Percentiles rank a stretch among this genome's conserved stretches.
Evolutionary conservation across 2,329 filamentous ascomycete species (phyloP).

Genomic region (Penicillium fuscoglaucum): DNA sequence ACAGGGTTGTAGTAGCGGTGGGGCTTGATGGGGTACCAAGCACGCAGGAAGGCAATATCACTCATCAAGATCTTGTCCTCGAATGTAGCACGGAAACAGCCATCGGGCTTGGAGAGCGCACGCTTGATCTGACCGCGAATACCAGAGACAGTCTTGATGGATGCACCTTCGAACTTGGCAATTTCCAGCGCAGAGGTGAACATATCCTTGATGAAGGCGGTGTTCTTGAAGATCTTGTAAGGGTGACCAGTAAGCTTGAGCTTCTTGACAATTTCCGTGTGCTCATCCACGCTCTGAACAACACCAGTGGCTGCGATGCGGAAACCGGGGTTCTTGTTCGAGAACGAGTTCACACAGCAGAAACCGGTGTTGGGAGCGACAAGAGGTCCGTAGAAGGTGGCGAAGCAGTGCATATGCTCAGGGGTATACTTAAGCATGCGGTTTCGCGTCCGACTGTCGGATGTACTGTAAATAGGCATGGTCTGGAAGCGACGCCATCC

Average conservation of each 20-base stretch:
- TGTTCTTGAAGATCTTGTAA: constrained; percentile 99
- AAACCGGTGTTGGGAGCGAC: constrained; percentile 96
- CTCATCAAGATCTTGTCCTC: constrained; percentile 98
- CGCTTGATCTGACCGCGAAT: constrained; percentile 97
- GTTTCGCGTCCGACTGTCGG: constrained; percentile 88
- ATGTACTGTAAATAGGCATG: constrained; percentile 89
- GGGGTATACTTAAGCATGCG: constrained; percentile 99
- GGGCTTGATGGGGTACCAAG: constrained; percentile 95
- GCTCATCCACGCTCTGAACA: constrained; percentile 90
- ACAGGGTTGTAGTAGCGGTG: constrained; percentile 97
- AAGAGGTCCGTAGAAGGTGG: constrained; percentile 89
- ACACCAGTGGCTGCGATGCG: constrained; percentile 92
- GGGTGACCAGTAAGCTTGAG: constrained; percentile 91
- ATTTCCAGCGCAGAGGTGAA: constrained; percentile 91
- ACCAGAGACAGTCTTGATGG: constrained; percentile 93
- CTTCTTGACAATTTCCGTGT: constrained; percentile 98
- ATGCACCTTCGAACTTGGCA: constrained; percentile 95
- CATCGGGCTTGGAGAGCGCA: constrained; percentile 87
- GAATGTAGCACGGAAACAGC: constrained; percentile 94
- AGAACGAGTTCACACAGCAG: constrained; percentile 87
- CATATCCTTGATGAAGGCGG: constrained; percentile 98
- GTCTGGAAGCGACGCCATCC: constrained; percentile 96
- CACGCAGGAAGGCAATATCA: constrained; percentile 92
- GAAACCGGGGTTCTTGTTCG: constrained; percentile 82
- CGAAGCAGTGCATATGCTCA: constrained; percentile 99